Evolutionary conservation across 2,329 filamentous ascomycete species (phyloP).

Genomic region (Alternaria brassicicola): DNA sequence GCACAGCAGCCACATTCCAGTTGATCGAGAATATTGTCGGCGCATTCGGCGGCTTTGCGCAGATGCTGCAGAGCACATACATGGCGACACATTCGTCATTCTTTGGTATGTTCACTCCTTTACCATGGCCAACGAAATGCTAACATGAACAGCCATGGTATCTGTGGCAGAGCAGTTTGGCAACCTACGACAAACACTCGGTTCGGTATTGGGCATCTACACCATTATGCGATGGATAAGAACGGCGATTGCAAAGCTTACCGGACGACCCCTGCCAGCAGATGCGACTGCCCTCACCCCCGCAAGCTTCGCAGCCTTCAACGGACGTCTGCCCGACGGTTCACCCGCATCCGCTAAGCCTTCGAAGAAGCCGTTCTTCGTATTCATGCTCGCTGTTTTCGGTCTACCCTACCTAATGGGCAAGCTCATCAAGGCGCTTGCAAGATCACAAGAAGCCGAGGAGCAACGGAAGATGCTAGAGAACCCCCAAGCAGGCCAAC

Average conservation of each 20-base stretch:
- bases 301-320: conserved; percentile 87
- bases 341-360: conserved; percentile 70
- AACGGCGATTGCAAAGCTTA: conserved; percentile 88
- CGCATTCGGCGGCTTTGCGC: conserved; percentile 95
- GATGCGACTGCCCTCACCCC: conserved; percentile 87
- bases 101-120: conserved; percentile 71
- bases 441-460: conserved; percentile 83
- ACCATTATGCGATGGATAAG: conserved; percentile 94
- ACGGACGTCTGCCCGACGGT: conserved; percentile 73
- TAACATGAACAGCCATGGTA: conserved; percentile 74
- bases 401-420: conserved; percentile 96
- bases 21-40: conserved; percentile 97
- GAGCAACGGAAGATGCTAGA: conserved; percentile 65
- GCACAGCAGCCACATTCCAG: conserved; percentile 95
- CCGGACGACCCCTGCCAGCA: conserved; percentile 86
- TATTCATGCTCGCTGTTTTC: conserved; percentile 93
- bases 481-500: conserved; percentile 54
- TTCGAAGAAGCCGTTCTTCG: conserved; percentile 92
- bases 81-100: conserved; percentile 99
- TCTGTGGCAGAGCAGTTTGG: conserved; percentile 97
- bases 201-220: conserved; percentile 93
- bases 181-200: conserved; percentile 88
- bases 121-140: neutral
- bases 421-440: conserved; percentile 87
- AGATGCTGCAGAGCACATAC: conserved; percentile 99